Evolutionary conservation across 352 stramenopile species (phyloP).

Genomic region (Peronospora belbahrii): DNA sequence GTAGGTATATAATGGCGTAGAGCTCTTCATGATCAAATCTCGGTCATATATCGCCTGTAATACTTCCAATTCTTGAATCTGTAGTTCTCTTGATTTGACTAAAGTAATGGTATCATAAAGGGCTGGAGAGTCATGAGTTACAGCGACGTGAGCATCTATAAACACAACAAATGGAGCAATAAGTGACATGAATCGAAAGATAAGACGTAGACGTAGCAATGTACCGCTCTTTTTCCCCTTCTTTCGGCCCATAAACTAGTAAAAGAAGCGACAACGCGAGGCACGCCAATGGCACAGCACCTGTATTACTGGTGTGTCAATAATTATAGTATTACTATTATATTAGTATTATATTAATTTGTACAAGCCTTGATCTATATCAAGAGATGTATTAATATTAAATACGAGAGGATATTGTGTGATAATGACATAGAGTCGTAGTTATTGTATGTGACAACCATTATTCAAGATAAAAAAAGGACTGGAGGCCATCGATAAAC

Average conservation of each 20-base stretch:
- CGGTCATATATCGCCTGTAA: slow-evolving; percentile 76
- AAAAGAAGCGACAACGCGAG: not conserved
- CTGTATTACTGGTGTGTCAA: too few relatives aligned
- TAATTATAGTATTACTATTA: too few relatives aligned
- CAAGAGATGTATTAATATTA: too few relatives aligned
- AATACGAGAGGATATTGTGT: too few relatives aligned
- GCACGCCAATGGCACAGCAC: too few relatives aligned
- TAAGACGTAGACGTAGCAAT: not conserved
- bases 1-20: slow-evolving; percentile 72
- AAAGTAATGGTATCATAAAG: slow-evolving; percentile 37
- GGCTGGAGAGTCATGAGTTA: slow-evolving; percentile 1
- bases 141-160: slow-evolving; percentile 13
- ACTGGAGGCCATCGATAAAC: too few relatives aligned
- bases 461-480: too few relatives aligned
- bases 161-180: not conserved
- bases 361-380: too few relatives aligned
- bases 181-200: not conserved
- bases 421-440: too few relatives aligned
- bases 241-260: slow-evolving; percentile 54
- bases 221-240: slow-evolving; percentile 69
- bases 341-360: too few relatives aligned
- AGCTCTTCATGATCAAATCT: slow-evolving; percentile 58
- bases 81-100: slow-evolving; percentile 48
- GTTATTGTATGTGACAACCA: too few relatives aligned
- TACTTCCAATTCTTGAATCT: slow-evolving; percentile 76